These are phyloP conservation scores for Colletotrichum godetiae DNA, from an alignment of 2,329 filamentous ascomycete genomes.

Conservation along the genomic window DNA sequence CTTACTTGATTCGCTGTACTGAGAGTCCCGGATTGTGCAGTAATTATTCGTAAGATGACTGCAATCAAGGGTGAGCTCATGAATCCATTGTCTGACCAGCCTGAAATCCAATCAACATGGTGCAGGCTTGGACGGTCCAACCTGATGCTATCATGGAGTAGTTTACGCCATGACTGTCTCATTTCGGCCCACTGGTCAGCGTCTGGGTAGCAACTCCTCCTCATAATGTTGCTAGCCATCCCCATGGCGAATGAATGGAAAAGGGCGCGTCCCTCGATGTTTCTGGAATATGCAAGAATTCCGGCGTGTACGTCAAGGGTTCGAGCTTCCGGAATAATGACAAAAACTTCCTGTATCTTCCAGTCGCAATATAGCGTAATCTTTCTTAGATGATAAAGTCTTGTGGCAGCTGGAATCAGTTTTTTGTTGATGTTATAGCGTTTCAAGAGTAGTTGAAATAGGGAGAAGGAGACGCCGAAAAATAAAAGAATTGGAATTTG, in stretches of 20 bases:
- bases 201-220: too few species aligned
- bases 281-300: background rate
- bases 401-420: background rate
- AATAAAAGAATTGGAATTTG: accelerated
- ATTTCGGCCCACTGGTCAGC: background rate
- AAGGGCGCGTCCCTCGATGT: accelerated
- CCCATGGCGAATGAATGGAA: background rate
- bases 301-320: accelerated
- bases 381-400: background rate
- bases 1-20: background rate
- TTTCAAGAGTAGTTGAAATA: background rate
- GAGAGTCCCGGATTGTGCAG: accelerated
- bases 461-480: background rate
- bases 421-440: background rate
- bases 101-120: background rate
- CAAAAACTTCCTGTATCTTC: background rate
- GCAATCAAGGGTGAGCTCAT: background rate
- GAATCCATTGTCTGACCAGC: accelerated
- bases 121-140: background rate
- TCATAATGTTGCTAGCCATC: background rate
- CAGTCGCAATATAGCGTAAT: too few species aligned
- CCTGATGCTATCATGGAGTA: background rate
- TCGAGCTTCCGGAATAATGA: background rate
- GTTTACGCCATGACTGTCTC: background rate
- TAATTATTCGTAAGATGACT: background rate